Conservation (phyloP, 2,329 filamentous ascomycete species). For the Colletotrichum chrysophilum region DNA sequence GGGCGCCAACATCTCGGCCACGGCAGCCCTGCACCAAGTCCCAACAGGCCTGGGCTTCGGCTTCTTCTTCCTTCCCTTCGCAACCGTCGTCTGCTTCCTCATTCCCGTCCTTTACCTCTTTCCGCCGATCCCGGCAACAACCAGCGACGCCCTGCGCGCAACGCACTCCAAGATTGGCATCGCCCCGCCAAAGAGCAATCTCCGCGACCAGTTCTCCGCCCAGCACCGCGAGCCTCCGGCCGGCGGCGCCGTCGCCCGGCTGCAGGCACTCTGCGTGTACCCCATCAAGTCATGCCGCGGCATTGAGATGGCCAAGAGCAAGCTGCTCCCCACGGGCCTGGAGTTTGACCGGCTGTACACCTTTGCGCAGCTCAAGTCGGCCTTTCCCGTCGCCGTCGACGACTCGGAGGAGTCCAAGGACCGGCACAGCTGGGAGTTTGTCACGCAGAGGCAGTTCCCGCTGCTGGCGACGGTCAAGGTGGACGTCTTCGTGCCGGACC, state of each 20-base stretch:
- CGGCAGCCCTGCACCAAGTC: neutral
- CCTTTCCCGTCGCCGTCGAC: constrained; percentile 46
- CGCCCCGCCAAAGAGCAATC: constrained; percentile 39
- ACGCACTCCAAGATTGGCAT: constrained; percentile 58
- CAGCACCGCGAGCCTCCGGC: constrained; percentile 17
- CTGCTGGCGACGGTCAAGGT: constrained; percentile 72
- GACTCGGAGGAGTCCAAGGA: constrained; percentile 40
- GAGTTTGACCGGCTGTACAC: constrained; percentile 84
- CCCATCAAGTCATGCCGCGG: constrained; percentile 84
- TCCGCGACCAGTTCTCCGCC: constrained; percentile 29
- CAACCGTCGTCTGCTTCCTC: constrained; percentile 55
- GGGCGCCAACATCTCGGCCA: neutral
- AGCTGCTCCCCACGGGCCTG: constrained; percentile 72
- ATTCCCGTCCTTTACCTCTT: constrained; percentile 60
- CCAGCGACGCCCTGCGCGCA: constrained; percentile 58
- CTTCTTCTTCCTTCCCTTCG: constrained; percentile 42
- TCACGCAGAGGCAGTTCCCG: constrained; percentile 74
- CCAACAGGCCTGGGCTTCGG: constrained; percentile 26
- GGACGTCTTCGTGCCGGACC: constrained; percentile 73
- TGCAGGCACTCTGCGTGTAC: constrained; percentile 77
- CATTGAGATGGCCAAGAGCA: constrained; percentile 71
- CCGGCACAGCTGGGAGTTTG: constrained; percentile 68
- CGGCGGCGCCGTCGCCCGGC: constrained; percentile 20
- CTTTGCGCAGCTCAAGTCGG: constrained; percentile 71
- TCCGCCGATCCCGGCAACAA: constrained; percentile 57